Percentiles rank a stretch among this genome's conserved stretches.
Conservation (phyloP, 306 rosid genomes). For the Malus domestica region DNA sequence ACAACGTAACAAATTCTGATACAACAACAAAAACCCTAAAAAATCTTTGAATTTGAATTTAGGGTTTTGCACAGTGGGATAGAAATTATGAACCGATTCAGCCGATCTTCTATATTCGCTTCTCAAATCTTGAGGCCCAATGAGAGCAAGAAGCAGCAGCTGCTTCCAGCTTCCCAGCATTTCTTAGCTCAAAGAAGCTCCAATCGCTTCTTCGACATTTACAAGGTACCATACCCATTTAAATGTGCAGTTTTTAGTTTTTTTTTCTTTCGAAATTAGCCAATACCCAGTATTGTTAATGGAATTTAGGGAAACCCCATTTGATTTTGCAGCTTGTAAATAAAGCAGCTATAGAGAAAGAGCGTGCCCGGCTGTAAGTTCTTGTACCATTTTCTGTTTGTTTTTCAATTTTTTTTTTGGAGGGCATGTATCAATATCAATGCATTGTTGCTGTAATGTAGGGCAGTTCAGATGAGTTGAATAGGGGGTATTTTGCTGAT, state of each 20-base stretch:
- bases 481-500: slow-evolving; percentile 80
- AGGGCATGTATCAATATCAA: slow-evolving; percentile 7
- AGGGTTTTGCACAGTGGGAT: neutral
- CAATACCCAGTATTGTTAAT: neutral
- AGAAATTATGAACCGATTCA: slow-evolving; percentile 38
- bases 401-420: neutral
- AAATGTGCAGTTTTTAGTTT: neutral
- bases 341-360: slow-evolving; percentile 61
- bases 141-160: slow-evolving; percentile 14
- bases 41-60: neutral
- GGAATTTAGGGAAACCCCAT: neutral
- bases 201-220: slow-evolving; percentile 73
- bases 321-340: slow-evolving; percentile 45
- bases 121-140: slow-evolving; percentile 16
- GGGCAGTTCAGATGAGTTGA: slow-evolving; percentile 87
- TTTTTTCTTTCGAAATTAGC: neutral
- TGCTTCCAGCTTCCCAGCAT: slow-evolving; percentile 36
- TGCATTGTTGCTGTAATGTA: slow-evolving; percentile 26
- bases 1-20: neutral
- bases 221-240: slow-evolving; percentile 37
- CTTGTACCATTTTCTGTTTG: neutral
- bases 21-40: neutral
- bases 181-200: slow-evolving; percentile 54
- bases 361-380: slow-evolving; percentile 87
- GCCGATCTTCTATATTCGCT: slow-evolving; percentile 29